Evolutionary conservation across 2,329 filamentous ascomycete genomes (phyloP), one percentile per base, ranked within the genome.

Genomic region (Colletotrichum chrysophilum): DNA sequence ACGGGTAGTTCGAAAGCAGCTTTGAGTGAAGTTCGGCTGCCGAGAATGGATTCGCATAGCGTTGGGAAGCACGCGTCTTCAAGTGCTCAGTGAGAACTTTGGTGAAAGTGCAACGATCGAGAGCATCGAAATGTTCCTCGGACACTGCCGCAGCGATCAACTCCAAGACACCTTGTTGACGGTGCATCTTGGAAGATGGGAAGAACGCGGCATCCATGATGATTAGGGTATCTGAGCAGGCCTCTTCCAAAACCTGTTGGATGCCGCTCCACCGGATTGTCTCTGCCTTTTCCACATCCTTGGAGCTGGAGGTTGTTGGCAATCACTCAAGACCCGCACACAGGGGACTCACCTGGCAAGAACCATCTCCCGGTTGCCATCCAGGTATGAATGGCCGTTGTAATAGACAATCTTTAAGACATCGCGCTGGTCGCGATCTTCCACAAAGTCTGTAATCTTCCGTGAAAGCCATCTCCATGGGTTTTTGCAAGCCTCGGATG

Each of bases 141-240:
- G 89, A 89, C 3, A 88, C 86, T 5, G 89, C 88, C 1, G 90
- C 90, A 7, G 90, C 89, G 61, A 92, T 85, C 16, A 92, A 80
- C 79, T 92, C 90, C 66, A 92, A 81, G 10, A 91, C 88, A 4
- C 90, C 90, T 65, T 86, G 86, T 68, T 88, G 87, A 7, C 89
- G 88, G 34, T 87, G 83, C 79, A 90, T 87, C 76, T 86, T 88
- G 3, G 88, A 87, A 10, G 89, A 89, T 2, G 89, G 89, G 68
- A 89, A 91, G 79, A 91, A 92, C 0, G 89, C 88, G 7, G 90
- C 87, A 80, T 92, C 90, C 89, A 92, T 90, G 38, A 92, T 83
- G 71, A 92, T 86, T 24, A 92, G 84, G 6, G 88, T 89, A 79
- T 92, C 90, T 4, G 90, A 87, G 34, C 84, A 85, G 3, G 89